Evolutionary conservation across 1,284 basidiomycete species (phyloP), one percentile per base, ranked within the genome.

Genomic region (Puccinia novopanici): DNA sequence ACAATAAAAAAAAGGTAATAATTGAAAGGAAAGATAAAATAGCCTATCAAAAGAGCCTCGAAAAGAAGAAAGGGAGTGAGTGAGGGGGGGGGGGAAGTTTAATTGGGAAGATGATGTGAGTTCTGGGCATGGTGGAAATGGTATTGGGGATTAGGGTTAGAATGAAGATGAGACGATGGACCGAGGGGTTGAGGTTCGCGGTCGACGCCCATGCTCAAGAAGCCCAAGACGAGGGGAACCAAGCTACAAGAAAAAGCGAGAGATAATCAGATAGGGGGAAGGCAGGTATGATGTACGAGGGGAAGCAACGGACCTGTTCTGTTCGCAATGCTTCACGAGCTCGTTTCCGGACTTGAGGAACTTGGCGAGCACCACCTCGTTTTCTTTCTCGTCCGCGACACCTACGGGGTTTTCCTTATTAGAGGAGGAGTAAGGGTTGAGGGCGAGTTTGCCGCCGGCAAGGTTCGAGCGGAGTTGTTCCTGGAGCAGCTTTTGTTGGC

Each of bases 181-280:
- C 4, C 17, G 2, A 48, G 42, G 37, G 22, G 12, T 24, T 68
- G 19, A 27, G 45, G 55, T 24, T 59, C n/a, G 55, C 27, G 48
- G 19, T 17, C 52, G 22, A 79, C 24, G 22, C 68, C 77, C 42
- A 71, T 24, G 54, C 68, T 86, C 40, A 85, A 82, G 67, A 85
- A 85, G 9, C 84, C 82, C n/a, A 86, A 83, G 15, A 86, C 84
- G 15, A 85, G 82, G 3, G 87, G 86, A 30, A 87, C 81, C 17
- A 87, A 82, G 42, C 85, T 80, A 50, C 22, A 54, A 15, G 24
- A 37, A 40, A 70, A 24, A 52, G 55, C 67, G 10, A 27, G 17
- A 52, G 34, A 74, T n/a, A 61, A 61, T 48, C 40, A 48, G 34
- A 34, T 34, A 4, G 12, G 5, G 17, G 48, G n/a, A 73, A 63